Evolutionary conservation across 2,329 filamentous ascomycete genomes (phyloP).

Genomic region (Aureobasidium uvarum): DNA sequence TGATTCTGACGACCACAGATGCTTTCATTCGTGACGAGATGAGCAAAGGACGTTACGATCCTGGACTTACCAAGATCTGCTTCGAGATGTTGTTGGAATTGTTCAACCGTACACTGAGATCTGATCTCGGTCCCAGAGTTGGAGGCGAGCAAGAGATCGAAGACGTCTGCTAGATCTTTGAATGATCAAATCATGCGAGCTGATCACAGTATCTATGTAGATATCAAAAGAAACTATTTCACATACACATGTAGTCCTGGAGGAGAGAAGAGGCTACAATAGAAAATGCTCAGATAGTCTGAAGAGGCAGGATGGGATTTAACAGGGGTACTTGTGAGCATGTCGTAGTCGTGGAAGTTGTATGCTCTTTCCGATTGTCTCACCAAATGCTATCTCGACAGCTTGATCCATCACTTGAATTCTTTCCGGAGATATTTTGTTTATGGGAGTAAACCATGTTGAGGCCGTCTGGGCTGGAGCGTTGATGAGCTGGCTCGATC

Average conservation of each 20-base stretch:
- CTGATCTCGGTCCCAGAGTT: constrained; percentile 70
- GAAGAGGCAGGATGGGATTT: too few species aligned
- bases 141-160: constrained; percentile 47
- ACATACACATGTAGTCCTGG: background rate
- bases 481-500: constrained; percentile 4
- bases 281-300: too few species aligned
- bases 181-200: background rate
- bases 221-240: background rate
- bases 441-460: background rate
- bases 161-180: constrained; percentile 38
- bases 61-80: constrained; percentile 79
- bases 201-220: background rate
- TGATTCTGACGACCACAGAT: constrained; percentile 46
- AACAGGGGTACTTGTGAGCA: too few species aligned
- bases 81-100: constrained; percentile 88
- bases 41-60: constrained; percentile 91
- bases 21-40: constrained; percentile 92
- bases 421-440: background rate
- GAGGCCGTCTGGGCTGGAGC: background rate
- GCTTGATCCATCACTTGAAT: too few species aligned
- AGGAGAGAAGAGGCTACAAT: too few species aligned
- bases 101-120: constrained; percentile 74
- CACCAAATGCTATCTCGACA: too few species aligned
- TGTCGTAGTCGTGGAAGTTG: too few species aligned
- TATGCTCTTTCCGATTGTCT: too few species aligned